Conservation (phyloP, 352 stramenopile species). For the Thraustochytrium sp. region DNA sequence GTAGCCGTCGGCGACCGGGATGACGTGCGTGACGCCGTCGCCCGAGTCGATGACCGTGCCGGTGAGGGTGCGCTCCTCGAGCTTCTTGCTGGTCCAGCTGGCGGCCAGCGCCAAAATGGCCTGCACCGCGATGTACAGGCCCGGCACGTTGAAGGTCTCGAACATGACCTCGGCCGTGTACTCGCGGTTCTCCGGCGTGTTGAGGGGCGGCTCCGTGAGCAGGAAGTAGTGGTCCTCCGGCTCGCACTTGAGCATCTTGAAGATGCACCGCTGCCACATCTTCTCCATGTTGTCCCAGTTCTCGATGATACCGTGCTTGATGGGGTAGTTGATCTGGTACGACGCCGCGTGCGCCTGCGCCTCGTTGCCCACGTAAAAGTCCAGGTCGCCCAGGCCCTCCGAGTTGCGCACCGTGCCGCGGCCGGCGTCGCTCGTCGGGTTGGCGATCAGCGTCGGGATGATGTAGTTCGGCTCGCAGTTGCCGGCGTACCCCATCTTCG, state of each 20-base stretch:
- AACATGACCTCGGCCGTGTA: slow-evolving; percentile 93
- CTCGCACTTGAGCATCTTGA: slow-evolving; percentile 85
- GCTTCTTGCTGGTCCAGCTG: slow-evolving; percentile 80
- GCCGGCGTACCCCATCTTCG: slow-evolving; percentile 90
- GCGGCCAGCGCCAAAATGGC: slow-evolving; percentile 86
- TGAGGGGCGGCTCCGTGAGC: slow-evolving; percentile 81
- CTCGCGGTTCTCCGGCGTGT: slow-evolving; percentile 89
- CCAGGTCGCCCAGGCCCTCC: slow-evolving; percentile 84
- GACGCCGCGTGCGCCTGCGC: slow-evolving; percentile 76
- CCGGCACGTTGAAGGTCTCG: slow-evolving; percentile 90
- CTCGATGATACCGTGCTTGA: slow-evolving; percentile 60
- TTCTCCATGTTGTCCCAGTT: slow-evolving; percentile 90
- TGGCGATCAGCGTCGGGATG: slow-evolving; percentile 85
- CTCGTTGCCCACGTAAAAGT: slow-evolving; percentile 91
- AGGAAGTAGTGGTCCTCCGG: slow-evolving; percentile 84
- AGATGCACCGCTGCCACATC: slow-evolving; percentile 83
- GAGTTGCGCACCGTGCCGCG: slow-evolving; percentile 61
- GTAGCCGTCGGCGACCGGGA: slow-evolving; percentile 86
- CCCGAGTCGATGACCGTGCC: slow-evolving; percentile 88
- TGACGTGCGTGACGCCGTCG: slow-evolving; percentile 87
- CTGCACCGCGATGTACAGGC: slow-evolving; percentile 88
- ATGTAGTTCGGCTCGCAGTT: slow-evolving; percentile 90
- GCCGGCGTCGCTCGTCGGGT: slow-evolving; percentile 34
- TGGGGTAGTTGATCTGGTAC: slow-evolving; percentile 81
- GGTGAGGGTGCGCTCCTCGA: slow-evolving; percentile 73